These are phyloP conservation scores for Boletales sp. DNA, from an alignment of 768 basidiomycete species.

Conservation along the genomic window DNA sequence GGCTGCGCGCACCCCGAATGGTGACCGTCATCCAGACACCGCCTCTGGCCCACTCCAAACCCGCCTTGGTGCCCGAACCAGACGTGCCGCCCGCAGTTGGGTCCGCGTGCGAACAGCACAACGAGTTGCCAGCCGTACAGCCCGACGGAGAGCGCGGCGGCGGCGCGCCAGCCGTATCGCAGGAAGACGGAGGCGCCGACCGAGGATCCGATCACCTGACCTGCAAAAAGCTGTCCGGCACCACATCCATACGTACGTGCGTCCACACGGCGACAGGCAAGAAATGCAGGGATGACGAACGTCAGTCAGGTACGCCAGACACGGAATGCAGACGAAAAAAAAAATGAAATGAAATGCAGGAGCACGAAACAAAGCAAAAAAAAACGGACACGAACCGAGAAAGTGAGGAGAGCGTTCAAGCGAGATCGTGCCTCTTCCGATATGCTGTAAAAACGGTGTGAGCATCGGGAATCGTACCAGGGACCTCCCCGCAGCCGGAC, in stretches of 20 bases:
- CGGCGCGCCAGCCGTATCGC: conserved; percentile 37
- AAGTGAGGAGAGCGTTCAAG: conserved; percentile 25
- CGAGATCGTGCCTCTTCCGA: conserved; percentile 28
- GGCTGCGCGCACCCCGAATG: too few relatives aligned
- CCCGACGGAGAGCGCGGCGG: conserved; percentile 31
- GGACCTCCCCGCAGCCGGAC: too few relatives aligned
- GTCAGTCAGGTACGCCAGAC: background rate
- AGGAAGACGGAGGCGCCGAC: conserved; percentile 41
- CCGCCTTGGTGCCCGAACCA: conserved; percentile 72
- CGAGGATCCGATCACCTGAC: conserved; percentile 44
- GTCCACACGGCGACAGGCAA: background rate
- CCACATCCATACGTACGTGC: too few relatives aligned
- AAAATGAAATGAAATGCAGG: background rate
- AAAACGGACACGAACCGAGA: conserved; percentile 20
- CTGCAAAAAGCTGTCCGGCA: conserved; percentile 25
- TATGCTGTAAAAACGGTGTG: conserved; percentile 14
- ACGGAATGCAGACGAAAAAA: background rate
- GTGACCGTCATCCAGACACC: background rate
- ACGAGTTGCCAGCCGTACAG: conserved; percentile 33
- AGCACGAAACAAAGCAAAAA: too few relatives aligned
- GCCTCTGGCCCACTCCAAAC: conserved; percentile 5
- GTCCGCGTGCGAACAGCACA: conserved; percentile 37
- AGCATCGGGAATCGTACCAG: background rate
- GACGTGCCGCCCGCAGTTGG: conserved; percentile 29
- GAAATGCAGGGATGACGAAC: background rate